Evolutionary conservation across 768 basidiomycete genomes (phyloP).

Genomic region (Rubroboletus satanas): DNA sequence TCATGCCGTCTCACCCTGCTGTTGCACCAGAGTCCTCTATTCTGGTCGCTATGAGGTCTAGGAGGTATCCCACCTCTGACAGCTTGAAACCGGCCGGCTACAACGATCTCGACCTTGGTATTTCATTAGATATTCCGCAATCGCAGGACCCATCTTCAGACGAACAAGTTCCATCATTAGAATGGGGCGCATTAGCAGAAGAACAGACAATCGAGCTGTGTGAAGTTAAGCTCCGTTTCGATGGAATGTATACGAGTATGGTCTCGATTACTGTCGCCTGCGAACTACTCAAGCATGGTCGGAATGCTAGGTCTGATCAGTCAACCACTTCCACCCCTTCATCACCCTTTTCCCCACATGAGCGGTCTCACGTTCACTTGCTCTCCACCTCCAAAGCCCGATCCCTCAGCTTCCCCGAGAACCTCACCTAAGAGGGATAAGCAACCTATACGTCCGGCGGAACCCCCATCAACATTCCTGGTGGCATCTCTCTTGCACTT

Average conservation of each 20-base stretch:
- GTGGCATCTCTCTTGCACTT: slow-evolving; percentile 56
- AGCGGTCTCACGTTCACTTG: slow-evolving; percentile 47
- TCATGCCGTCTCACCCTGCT: not conserved
- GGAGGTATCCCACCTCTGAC: slow-evolving; percentile 41
- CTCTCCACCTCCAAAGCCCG: slow-evolving; percentile 30
- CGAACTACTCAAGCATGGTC: slow-evolving; percentile 1
- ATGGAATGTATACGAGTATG: slow-evolving; percentile 44
- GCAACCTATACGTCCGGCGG: slow-evolving; percentile 17
- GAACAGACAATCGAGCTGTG: slow-evolving; percentile 58
- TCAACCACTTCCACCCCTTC: slow-evolving; percentile 46
- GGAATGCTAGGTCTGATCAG: slow-evolving; percentile 37
- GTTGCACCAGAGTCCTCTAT: slow-evolving; percentile 47
- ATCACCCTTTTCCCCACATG: slow-evolving; percentile 35
- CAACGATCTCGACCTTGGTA: slow-evolving; percentile 41
- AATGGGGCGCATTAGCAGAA: slow-evolving; percentile 58
- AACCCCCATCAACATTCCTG: slow-evolving; percentile 42
- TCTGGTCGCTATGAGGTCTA: slow-evolving; percentile 60
- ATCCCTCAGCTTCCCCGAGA: slow-evolving; percentile 24
- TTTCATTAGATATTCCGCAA: slow-evolving; percentile 26
- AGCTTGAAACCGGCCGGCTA: slow-evolving; percentile 24
- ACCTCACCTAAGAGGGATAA: slow-evolving; percentile 29
- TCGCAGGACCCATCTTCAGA: slow-evolving; percentile 15
- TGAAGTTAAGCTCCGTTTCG: slow-evolving; percentile 52
- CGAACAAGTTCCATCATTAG: slow-evolving; percentile 23
- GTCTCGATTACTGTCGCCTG: not conserved